Evolutionary conservation across 1,284 basidiomycete species (phyloP), one percentile per base, ranked within the genome.

Genomic region (Golubevia pallescens): DNA sequence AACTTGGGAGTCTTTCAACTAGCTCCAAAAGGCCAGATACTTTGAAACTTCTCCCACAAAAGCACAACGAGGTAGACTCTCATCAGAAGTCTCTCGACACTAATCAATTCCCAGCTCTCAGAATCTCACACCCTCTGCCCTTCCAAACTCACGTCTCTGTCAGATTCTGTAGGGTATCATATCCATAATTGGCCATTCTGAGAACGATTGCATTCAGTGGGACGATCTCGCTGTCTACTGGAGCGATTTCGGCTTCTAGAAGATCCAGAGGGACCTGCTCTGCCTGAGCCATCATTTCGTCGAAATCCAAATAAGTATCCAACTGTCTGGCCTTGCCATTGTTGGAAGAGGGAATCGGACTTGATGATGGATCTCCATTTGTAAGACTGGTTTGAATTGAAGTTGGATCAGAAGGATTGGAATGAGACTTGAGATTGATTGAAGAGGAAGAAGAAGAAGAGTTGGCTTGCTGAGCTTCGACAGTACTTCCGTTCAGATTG

Each of bases 81-180:
- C 3, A 20, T 51, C 28, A 63, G 38, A n/a, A 34, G 8, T 61
- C 13, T 10, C n/a, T 5, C 42, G 19, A 2, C 14, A n/a, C 20
- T 24, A 61, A n/a, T n/a, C n/a, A n/a, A n/a, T n/a, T n/a, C n/a
- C n/a, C n/a, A n/a, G n/a, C n/a, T n/a, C n/a, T n/a, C n/a, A n/a
- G n/a, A n/a, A n/a, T n/a, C n/a, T n/a, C n/a, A n/a, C n/a, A 28
- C 54, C 1, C n/a, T n/a, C n/a, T n/a, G n/a, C n/a, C n/a, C n/a
- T n/a, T n/a, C 3, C 16, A 8, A 21, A 86, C 92, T 86, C 84
- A 94, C 91, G 93, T 95, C 87, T 95, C 94, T 58, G 92, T 90
- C 80, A 93, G 87, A 84, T 93, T 93, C 1, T 90, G 90, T 53
- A 95, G 87, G 75, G 94, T 92, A 42, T 92, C 91, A 86, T 93